phyloP scores from a whole-genome alignment of 2,329 filamentous ascomycete genomes.

The Fusarium beomiforme region DNA sequence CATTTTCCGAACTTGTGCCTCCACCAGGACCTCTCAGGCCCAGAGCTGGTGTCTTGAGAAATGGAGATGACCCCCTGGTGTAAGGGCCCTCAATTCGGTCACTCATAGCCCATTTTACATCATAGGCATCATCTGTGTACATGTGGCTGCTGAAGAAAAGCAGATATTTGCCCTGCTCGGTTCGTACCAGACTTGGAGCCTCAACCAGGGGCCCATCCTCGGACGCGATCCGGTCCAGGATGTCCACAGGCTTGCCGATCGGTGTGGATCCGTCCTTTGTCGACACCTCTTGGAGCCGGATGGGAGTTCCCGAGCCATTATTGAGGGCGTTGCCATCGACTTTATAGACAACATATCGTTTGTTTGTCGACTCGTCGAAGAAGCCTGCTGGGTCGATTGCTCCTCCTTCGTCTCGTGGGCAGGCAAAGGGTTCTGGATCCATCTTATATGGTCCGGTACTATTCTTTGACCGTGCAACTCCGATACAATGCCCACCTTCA shows the following conservation, averaged over 20 bases:
- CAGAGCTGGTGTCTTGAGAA: slow-evolving; percentile 51
- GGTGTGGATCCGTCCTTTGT: slow-evolving; percentile 61
- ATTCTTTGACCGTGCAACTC: slow-evolving; percentile 60
- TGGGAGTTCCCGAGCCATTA: slow-evolving; percentile 59
- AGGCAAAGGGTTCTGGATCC: slow-evolving; percentile 59
- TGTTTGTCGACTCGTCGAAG: slow-evolving; percentile 60
- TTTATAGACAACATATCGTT: slow-evolving; percentile 71
- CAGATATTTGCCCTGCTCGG: slow-evolving; percentile 61
- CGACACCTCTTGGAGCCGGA: slow-evolving; percentile 64
- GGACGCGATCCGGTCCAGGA: slow-evolving; percentile 55
- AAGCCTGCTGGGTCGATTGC: slow-evolving; percentile 72
- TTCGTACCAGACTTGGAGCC: slow-evolving; percentile 65
- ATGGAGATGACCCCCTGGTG: slow-evolving; percentile 42
- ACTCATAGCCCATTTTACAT: slow-evolving; percentile 68
- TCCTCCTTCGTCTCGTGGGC: slow-evolving; percentile 63
- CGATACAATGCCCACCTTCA: slow-evolving; percentile 64
- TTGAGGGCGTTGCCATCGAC: slow-evolving; percentile 69
- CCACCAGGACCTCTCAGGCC: slow-evolving; percentile 55
- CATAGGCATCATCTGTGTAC: slow-evolving; percentile 63
- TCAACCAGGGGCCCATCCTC: slow-evolving; percentile 67
- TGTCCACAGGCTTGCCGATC: slow-evolving; percentile 59
- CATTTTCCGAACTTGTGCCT: slow-evolving; percentile 47
- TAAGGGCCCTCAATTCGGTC: slow-evolving; percentile 51
- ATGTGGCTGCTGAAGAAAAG: slow-evolving; percentile 72
- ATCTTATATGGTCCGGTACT: slow-evolving; percentile 64